Evolutionary conservation across 1,284 basidiomycete species (phyloP).

Genomic region (Pascua guehoae): DNA sequence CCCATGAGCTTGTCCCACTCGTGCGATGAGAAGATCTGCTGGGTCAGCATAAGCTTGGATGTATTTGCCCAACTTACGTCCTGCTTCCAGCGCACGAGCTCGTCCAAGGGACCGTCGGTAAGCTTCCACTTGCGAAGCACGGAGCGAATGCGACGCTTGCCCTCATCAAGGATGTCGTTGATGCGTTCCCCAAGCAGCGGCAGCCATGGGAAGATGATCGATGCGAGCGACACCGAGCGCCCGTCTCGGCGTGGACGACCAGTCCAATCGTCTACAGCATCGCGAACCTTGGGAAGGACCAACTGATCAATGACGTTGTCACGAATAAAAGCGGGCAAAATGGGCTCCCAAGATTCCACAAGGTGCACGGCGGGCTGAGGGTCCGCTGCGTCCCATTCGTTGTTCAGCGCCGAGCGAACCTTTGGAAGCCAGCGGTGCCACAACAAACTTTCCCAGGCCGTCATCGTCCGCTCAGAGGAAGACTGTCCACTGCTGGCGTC

Average conservation of each 20-base stretch:
- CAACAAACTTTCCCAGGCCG: conserved; percentile 86
- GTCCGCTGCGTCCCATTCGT: conserved; percentile 77
- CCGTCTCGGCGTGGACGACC: conserved; percentile 46
- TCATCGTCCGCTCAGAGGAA: conserved; percentile 60
- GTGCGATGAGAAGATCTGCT: conserved; percentile 63
- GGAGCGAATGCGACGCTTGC: conserved; percentile 75
- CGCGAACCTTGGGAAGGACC: conserved; percentile 82
- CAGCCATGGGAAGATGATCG: conserved; percentile 93
- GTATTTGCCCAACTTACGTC: conserved; percentile 58
- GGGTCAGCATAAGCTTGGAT: not conserved
- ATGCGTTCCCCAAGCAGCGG: conserved; percentile 75
- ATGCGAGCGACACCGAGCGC: conserved; percentile 58
- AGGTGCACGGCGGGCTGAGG: conserved; percentile 74
- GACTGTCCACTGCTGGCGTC: not conserved
- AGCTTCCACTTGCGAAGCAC: conserved; percentile 73
- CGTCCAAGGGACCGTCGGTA: conserved; percentile 69
- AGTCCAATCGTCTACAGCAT: conserved; percentile 78
- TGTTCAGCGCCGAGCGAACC: conserved; percentile 86
- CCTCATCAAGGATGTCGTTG: conserved; percentile 76
- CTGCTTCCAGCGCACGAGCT: conserved; percentile 68
- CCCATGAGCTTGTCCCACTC: conserved; percentile 92
- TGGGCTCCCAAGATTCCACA: conserved; percentile 80
- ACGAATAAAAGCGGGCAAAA: conserved; percentile 83
- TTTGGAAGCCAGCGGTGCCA: conserved; percentile 94
- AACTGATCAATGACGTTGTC: conserved; percentile 97